A percentile compares a stretch with the other conserved stretches of the same genome.
Evolutionary conservation across 345 rosid species (phyloP).

Genomic region (Kernera saxatilis): DNA sequence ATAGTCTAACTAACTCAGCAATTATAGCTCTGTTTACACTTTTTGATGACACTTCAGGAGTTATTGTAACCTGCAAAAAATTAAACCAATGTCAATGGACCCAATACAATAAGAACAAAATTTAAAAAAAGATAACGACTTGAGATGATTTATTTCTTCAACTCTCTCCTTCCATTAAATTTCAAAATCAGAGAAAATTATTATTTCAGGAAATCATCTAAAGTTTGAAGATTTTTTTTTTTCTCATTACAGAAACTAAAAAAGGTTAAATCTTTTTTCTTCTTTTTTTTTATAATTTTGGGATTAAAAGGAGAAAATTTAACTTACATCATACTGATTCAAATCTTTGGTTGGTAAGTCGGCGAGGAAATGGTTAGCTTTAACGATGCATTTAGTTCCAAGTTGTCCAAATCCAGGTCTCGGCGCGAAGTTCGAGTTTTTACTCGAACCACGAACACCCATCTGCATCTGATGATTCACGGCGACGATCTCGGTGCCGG

Average conservation of each 20-base stretch:
- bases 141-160: background rate
- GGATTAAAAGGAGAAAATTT: background rate
- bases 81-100: constrained; percentile 31
- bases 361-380: constrained; percentile 96
- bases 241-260: constrained; percentile 9
- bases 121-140: constrained; percentile 16
- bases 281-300: background rate
- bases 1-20: constrained; percentile 83
- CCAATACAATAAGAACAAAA: constrained; percentile 37
- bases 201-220: background rate
- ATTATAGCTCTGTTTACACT: constrained; percentile 83
- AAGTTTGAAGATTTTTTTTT: background rate
- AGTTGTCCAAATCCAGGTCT: constrained; percentile 88
- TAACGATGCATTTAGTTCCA: constrained; percentile 92
- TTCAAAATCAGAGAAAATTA: background rate
- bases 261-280: background rate
- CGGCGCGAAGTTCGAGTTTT: constrained; percentile 63
- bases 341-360: constrained; percentile 89
- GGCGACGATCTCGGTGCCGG: constrained; percentile 6
- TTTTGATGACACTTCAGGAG: constrained; percentile 90
- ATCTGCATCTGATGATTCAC: constrained; percentile 37
- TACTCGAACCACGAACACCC: constrained; percentile 64
- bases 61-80: constrained; percentile 77
- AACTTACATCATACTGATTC: constrained; percentile 84
- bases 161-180: constrained; percentile 16